Base-by-base conservation (phyloP, 2,329 filamentous ascomycete genomes). In the Monosporascus sp. region DNA sequence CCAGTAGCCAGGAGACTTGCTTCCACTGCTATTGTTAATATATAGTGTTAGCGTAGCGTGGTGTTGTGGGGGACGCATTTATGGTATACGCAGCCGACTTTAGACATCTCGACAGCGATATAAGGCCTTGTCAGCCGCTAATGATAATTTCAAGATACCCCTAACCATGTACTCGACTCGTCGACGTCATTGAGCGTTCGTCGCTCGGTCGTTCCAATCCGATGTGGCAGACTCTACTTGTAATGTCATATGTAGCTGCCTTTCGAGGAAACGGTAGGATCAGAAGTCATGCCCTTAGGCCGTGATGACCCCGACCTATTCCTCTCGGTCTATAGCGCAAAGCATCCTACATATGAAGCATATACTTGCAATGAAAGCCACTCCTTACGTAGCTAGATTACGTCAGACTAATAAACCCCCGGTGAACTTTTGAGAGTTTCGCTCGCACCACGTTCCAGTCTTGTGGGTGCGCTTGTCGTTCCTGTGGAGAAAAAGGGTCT, bases 141-240 rank as follows among this genome's bases (percentile, higher is more conserved):
- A 54, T 58, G 52, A 25, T 55, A 55, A 54, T 51, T 31, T 1
- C 17, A 54, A 50, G 54, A 60, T 58, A 55, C 51, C 52, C 52
- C 8, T 24, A 4, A 6, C 24, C 27, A 17, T 45, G 20, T 15
- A 44, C n/a, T 49, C 5, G 9, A 35, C 5, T 35, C 11, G 27
- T 46, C 5, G 18, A 24, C 6, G 4, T 2, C 39, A 18, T 43
- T 6, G 18, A 20, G 39, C 22, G 14, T 24, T 15, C 22, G 39
- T 20, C 18, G 31, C 31, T 35, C 11, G 5, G 31, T 35, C 5
- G 31, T 14, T 35, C 4, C 14, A 35, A 35, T 35, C 11, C 9
- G 11, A 35, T 35, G 4, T 35, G 31, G 9, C 31, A 35, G 31
- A 14, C 9, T 31, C 27, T 14, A 8, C 31, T 35, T 35, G 11